A percentile compares a stretch with the other conserved stretches of the same genome.
These are phyloP conservation scores for Solanum tacnaense DNA, from an alignment of 257 asterid genomes.

Conservation along the genomic window DNA sequence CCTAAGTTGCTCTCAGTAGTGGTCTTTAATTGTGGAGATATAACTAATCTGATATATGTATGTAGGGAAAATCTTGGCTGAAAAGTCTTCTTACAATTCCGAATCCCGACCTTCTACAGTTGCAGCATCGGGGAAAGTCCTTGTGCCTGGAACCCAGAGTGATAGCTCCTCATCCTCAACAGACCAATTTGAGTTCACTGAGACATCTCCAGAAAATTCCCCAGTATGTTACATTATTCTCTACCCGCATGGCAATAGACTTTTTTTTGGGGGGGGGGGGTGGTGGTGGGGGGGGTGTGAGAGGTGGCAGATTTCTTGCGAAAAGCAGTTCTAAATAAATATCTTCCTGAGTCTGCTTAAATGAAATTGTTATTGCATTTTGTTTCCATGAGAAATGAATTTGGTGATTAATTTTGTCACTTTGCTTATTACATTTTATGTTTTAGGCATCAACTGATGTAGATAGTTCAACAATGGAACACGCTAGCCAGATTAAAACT, in stretches of 20 bases:
- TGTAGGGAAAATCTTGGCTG: conserved; percentile 66
- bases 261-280: neutral
- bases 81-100: conserved; percentile 39
- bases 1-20: neutral
- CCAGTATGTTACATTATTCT: conserved; percentile 31
- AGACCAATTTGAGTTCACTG: conserved; percentile 28
- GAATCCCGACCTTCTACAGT: conserved; percentile 42
- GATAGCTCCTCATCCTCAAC: conserved; percentile 31
- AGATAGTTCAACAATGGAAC: conserved; percentile 30
- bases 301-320: neutral
- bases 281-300: no score
- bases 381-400: neutral
- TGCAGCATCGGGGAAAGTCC: conserved; percentile 65
- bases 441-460: conserved; percentile 43
- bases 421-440: neutral
- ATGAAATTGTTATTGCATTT: neutral
- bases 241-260: neutral
- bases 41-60: conserved; percentile 17
- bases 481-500: conserved; percentile 15
- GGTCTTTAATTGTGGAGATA: neutral
- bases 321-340: neutral
- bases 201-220: conserved; percentile 32
- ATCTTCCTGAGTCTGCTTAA: neutral
- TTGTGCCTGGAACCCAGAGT: conserved; percentile 63
- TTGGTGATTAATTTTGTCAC: neutral